These are phyloP conservation scores for Termitomyces sp. DNA, from an alignment of 768 basidiomycete species.

Conservation along the genomic window DNA sequence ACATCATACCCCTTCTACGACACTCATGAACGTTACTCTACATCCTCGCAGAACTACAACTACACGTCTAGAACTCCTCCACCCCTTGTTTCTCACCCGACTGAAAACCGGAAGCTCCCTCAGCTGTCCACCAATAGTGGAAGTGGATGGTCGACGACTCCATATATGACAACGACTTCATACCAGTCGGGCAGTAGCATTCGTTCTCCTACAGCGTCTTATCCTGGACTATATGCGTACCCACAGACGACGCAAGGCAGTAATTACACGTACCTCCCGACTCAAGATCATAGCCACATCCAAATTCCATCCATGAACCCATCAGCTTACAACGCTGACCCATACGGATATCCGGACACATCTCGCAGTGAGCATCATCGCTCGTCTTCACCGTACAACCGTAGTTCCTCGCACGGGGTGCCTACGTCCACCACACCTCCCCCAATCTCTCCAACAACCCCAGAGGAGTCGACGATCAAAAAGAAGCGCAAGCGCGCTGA, in stretches of 20 bases:
- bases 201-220: slow-evolving; percentile 61
- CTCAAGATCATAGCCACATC: slow-evolving; percentile 23
- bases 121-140: slow-evolving; percentile 41
- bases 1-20: slow-evolving; percentile 47
- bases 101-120: slow-evolving; percentile 52
- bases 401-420: slow-evolving; percentile 28
- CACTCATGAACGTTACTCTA: slow-evolving; percentile 50
- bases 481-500: slow-evolving; percentile 87
- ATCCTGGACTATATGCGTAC: slow-evolving; percentile 51
- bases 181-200: slow-evolving; percentile 27
- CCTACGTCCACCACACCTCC: slow-evolving; percentile 46
- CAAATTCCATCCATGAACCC: slow-evolving; percentile 24
- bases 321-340: slow-evolving; percentile 20
- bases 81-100: slow-evolving; percentile 36
- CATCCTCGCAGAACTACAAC: slow-evolving; percentile 38
- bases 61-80: slow-evolving; percentile 47
- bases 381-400: slow-evolving; percentile 38
- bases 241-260: slow-evolving; percentile 26
- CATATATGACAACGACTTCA: slow-evolving; percentile 20
- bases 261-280: slow-evolving; percentile 35
- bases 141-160: slow-evolving; percentile 42
- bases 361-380: slow-evolving; percentile 34
- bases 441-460: slow-evolving; percentile 39
- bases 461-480: slow-evolving; percentile 70
- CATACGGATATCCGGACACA: slow-evolving; percentile 25